Evolutionary conservation across 257 asterid species (phyloP).

Genomic region (Rehmannia glutinosa): DNA sequence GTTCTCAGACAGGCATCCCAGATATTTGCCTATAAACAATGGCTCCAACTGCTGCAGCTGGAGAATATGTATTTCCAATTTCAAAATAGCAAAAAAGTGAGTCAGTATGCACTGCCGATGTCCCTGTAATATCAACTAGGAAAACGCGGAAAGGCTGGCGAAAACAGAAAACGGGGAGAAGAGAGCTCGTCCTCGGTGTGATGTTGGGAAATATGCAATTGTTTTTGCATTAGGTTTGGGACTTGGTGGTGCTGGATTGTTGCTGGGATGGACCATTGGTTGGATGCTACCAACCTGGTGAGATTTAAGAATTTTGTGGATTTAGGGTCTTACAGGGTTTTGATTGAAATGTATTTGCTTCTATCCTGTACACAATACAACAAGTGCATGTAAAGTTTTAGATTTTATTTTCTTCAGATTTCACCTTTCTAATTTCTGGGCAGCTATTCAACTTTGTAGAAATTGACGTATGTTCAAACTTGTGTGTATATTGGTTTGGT

Average conservation of each 20-base stretch:
- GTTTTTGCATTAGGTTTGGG: conserved; percentile 75
- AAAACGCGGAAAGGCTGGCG: conserved; percentile 37
- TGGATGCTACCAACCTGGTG: conserved; percentile 66
- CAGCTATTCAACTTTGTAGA: not conserved
- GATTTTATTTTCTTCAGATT: too few relatives aligned
- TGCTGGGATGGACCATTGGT: conserved; percentile 79
- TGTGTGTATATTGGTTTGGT: not conserved
- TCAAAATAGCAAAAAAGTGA: conserved; percentile 33
- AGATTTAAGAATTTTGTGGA: conserved; percentile 21
- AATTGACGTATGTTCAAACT: not conserved
- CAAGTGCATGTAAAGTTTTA: conserved; percentile 12
- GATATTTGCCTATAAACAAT: conserved; percentile 81
- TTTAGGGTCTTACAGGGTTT: not conserved
- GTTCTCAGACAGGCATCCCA: conserved; percentile 79
- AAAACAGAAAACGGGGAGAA: conserved; percentile 37
- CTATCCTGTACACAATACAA: conserved; percentile 2
- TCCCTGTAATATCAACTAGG: conserved; percentile 20
- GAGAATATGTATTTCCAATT: conserved; percentile 62
- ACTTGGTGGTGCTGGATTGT: conserved; percentile 78
- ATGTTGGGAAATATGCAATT: conserved; percentile 52
- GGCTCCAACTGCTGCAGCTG: conserved; percentile 81
- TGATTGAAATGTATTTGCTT: conserved; percentile 2
- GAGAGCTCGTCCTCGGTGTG: conserved; percentile 20
- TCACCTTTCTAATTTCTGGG: not conserved
- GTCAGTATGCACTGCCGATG: too few relatives aligned